Evolutionary conservation across 169 alveolate genomes (phyloP).

Genomic region (Plasmodium cynomolgi): DNA sequence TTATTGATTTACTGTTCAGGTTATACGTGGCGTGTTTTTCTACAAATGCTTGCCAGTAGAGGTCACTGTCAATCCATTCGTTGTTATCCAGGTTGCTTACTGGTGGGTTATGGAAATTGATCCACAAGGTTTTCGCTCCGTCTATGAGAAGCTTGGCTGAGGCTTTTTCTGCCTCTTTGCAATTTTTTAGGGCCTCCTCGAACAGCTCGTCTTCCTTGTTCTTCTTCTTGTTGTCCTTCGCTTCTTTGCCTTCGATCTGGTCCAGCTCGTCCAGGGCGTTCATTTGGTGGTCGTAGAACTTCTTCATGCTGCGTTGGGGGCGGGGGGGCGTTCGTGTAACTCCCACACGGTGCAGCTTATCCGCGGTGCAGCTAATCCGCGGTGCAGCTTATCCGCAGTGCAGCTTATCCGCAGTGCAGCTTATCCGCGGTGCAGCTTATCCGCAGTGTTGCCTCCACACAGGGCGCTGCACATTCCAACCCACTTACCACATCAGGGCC

Average conservation of each 20-base stretch:
- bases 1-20: slow-evolving; percentile 76
- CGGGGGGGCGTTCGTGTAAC: background rate
- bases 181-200: slow-evolving; percentile 78
- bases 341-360: background rate
- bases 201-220: slow-evolving; percentile 34
- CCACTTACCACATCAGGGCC: slow-evolving; percentile 66
- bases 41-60: slow-evolving; percentile 92
- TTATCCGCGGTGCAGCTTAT: background rate
- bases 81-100: slow-evolving; percentile 82
- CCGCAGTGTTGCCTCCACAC: background rate
- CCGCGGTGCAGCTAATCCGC: background rate
- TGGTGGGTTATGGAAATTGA: slow-evolving; percentile 88
- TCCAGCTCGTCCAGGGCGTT: slow-evolving; percentile 33
- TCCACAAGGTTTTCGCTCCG: slow-evolving; percentile 90
- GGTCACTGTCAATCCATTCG: slow-evolving; percentile 91
- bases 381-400: background rate
- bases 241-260: background rate
- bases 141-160: slow-evolving; percentile 83
- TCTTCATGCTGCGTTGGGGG: slow-evolving; percentile 73
- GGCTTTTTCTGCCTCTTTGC: slow-evolving; percentile 79
- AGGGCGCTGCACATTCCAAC: background rate
- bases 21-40: slow-evolving; percentile 87
- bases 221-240: slow-evolving; percentile 6
- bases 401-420: background rate
- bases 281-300: slow-evolving; percentile 77